phyloP scores from a whole-genome alignment of 169 alveolate genomes.

The Plasmodium gonderi region DNA sequence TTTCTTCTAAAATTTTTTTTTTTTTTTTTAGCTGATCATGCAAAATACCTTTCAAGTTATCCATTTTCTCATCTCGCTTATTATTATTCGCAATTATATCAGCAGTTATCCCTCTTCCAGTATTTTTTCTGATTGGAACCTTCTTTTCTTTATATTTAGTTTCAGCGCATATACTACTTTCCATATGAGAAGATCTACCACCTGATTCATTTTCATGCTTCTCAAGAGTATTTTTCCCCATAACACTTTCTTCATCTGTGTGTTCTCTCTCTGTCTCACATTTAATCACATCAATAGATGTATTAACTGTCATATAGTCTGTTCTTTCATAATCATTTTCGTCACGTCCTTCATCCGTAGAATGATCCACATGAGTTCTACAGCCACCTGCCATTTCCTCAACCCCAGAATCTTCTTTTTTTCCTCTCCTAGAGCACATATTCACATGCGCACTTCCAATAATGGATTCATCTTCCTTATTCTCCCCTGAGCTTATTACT shows the following conservation, averaged over 20 bases:
- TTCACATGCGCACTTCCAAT: too few relatives aligned
- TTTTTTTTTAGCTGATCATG: constrained; percentile 38
- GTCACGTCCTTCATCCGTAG: neutral
- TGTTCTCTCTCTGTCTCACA: neutral
- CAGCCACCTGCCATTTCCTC: neutral
- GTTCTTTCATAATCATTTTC: neutral
- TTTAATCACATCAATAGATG: neutral
- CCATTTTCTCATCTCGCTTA: neutral
- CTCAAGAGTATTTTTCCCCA: neutral
- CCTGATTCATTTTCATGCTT: neutral
- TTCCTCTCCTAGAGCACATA: too few relatives aligned
- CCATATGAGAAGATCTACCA: neutral
- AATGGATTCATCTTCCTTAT: neutral
- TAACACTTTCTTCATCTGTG: neutral
- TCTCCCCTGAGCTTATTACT: neutral
- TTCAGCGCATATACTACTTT: neutral
- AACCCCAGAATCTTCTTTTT: too few relatives aligned
- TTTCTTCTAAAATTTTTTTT: constrained; percentile 8
- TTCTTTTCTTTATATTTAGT: neutral
- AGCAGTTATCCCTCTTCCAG: neutral
- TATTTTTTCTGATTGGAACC: neutral
- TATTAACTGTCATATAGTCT: too few relatives aligned
- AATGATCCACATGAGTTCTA: neutral
- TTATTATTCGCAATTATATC: neutral
- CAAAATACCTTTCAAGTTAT: constrained; percentile 20